phyloP scores from a whole-genome alignment of 1,139 yeast species.

The Chernovozyma aurita region DNA sequence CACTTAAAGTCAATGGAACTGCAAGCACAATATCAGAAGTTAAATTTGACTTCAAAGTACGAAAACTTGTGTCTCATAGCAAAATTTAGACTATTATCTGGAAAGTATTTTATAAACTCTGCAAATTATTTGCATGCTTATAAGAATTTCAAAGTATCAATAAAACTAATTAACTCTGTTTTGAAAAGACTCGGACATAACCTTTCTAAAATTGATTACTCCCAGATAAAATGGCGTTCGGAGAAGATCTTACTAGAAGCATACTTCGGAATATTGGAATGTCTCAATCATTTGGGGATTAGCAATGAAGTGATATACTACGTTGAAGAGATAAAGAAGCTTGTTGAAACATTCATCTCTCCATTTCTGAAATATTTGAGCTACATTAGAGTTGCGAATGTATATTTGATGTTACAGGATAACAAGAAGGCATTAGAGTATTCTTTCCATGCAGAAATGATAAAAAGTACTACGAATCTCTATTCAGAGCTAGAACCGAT shows the following conservation, averaged over 20 bases:
- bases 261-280: conserved; percentile 31
- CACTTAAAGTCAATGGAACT: conserved; percentile 28
- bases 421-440: conserved; percentile 6
- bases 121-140: conserved; percentile 21
- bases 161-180: conserved; percentile 40
- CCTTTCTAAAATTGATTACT: conserved; percentile 15
- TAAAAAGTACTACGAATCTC: neutral
- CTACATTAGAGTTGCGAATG: conserved; percentile 16
- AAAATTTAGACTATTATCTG: conserved; percentile 27
- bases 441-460: neutral
- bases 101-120: conserved; percentile 16
- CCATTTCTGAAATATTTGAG: conserved; percentile 27
- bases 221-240: conserved; percentile 33
- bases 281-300: conserved; percentile 44
- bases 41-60: conserved; percentile 23
- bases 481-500: neutral
- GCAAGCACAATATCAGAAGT: conserved; percentile 15
- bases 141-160: conserved; percentile 29
- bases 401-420: conserved; percentile 12
- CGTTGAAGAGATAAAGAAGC: conserved; percentile 40
- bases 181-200: conserved; percentile 30
- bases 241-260: conserved; percentile 27
- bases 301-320: conserved; percentile 52
- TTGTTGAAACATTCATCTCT: conserved; percentile 21
- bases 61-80: conserved; percentile 32